Percentiles rank a stretch among this genome's conserved stretches.
Evolutionary conservation across 2,329 filamentous ascomycete genomes (phyloP).

Genomic region (Scytalidium lignicola): DNA sequence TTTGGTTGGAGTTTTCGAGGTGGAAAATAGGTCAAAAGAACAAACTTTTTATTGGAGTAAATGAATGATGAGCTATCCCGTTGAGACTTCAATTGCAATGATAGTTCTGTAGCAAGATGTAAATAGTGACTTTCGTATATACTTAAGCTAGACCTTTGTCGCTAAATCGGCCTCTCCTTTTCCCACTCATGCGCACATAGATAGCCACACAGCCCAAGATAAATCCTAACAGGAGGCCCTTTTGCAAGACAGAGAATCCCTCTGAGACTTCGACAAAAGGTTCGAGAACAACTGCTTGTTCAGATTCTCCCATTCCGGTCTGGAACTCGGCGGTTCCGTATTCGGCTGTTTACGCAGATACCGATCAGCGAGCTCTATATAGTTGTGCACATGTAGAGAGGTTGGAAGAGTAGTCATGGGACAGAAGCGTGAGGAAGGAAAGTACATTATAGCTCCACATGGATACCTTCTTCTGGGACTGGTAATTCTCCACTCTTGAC

Average conservation of each 20-base stretch:
- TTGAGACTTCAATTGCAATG: background rate
- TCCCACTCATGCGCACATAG: conserved; percentile 39
- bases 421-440: conserved; percentile 14
- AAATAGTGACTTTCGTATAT: conserved; percentile 1
- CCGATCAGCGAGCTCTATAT: conserved; percentile 25
- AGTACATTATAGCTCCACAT: conserved; percentile 71
- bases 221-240: conserved; percentile 45
- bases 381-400: background rate
- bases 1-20: no score
- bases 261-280: conserved; percentile 16
- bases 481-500: conserved; percentile 78
- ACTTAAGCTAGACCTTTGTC: conserved; percentile 25
- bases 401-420: background rate
- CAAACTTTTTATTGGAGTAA: no score
- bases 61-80: no score
- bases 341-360: conserved; percentile 21
- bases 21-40: no score
- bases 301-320: conserved; percentile 21
- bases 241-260: conserved; percentile 41
- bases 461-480: conserved; percentile 87
- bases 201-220: conserved; percentile 41
- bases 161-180: conserved; percentile 22
- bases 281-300: conserved; percentile 12
- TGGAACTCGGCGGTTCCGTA: conserved; percentile 27
- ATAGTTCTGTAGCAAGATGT: background rate